Conservation (phyloP, 129 eudicot species). For the Escallonia rubra region DNA sequence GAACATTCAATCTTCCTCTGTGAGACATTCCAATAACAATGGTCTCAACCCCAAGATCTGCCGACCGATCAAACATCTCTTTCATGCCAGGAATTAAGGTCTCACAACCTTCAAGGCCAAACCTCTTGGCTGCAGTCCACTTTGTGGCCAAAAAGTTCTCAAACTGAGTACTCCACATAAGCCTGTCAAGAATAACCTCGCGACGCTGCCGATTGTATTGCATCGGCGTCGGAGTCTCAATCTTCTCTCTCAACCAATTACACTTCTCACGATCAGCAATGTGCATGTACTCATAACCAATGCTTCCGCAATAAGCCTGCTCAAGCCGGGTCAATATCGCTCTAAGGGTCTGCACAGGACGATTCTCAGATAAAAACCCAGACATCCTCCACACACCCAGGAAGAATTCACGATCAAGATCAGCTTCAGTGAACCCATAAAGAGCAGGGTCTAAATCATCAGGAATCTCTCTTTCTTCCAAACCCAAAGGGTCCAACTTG, state of each 20-base stretch:
- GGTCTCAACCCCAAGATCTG: constrained; percentile 98
- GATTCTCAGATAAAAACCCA: constrained; percentile 93
- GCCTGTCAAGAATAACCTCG: constrained; percentile 89
- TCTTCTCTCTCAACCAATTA: constrained; percentile 88
- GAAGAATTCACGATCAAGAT: constrained; percentile 91
- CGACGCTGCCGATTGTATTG: constrained; percentile 80
- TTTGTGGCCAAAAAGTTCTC: constrained; percentile 96
- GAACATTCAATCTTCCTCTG: constrained; percentile 85
- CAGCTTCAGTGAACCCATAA: constrained; percentile 82
- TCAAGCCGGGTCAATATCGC: constrained; percentile 82
- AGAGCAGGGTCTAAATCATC: constrained; percentile 79
- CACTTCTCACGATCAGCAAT: constrained; percentile 87
- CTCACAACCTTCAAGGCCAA: constrained; percentile 97
- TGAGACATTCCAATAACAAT: constrained; percentile 99
- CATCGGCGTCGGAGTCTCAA: constrained; percentile 90
- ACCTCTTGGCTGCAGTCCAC: constrained; percentile 97
- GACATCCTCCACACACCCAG: constrained; percentile 91
- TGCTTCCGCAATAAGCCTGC: constrained; percentile 89
- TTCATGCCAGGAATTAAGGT: constrained; percentile 97
- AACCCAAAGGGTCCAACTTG: constrained; percentile 73
- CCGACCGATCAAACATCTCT: constrained; percentile 95
- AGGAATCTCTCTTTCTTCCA: constrained; percentile 65
- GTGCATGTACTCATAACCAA: constrained; percentile 98
- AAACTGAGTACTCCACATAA: constrained; percentile 93
- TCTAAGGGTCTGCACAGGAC: constrained; percentile 92